These are phyloP conservation scores for Gentiana straminea DNA, from an alignment of 257 asterid species.

Conservation along the genomic window DNA sequence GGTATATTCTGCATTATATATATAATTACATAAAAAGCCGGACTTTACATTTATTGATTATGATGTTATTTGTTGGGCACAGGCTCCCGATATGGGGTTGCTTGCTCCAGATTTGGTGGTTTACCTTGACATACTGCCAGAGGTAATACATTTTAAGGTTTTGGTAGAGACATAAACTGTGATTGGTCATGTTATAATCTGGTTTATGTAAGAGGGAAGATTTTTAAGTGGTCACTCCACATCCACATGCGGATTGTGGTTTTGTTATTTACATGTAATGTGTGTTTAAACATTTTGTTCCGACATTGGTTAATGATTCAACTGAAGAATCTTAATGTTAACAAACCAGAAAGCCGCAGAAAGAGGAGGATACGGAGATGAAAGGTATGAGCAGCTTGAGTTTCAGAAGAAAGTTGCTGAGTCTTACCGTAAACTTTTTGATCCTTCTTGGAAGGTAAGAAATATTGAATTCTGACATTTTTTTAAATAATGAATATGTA, in stretches of 20 bases:
- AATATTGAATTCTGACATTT: conserved; percentile 2
- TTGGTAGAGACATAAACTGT: no score
- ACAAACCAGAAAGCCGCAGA: conserved; percentile 61
- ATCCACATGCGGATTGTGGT: no score
- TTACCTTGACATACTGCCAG: conserved; percentile 88
- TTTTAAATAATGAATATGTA: neutral
- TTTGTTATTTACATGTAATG: no score
- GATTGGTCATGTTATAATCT: no score
- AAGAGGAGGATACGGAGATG: conserved; percentile 93
- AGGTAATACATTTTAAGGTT: conserved; percentile 23
- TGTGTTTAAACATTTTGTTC: no score
- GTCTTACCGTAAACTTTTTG: conserved; percentile 40
- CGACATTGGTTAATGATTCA: no score
- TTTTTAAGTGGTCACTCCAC: no score
- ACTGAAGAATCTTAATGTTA: neutral
- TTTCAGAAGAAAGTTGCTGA: conserved; percentile 69
- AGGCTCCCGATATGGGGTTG: conserved; percentile 90
- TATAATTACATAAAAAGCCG: neutral
- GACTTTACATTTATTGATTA: neutral
- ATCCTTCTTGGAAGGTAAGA: conserved; percentile 77
- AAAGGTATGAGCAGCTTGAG: conserved; percentile 90
- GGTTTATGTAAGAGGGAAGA: no score
- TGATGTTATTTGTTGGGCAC: conserved; percentile 12
- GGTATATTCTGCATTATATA: conserved; percentile 22
- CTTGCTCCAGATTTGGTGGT: conserved; percentile 87